Percentiles rank a stretch among this genome's conserved stretches.
Conservation (phyloP, 1,284 basidiomycete species). For the Taiwanofungus camphoratus region DNA sequence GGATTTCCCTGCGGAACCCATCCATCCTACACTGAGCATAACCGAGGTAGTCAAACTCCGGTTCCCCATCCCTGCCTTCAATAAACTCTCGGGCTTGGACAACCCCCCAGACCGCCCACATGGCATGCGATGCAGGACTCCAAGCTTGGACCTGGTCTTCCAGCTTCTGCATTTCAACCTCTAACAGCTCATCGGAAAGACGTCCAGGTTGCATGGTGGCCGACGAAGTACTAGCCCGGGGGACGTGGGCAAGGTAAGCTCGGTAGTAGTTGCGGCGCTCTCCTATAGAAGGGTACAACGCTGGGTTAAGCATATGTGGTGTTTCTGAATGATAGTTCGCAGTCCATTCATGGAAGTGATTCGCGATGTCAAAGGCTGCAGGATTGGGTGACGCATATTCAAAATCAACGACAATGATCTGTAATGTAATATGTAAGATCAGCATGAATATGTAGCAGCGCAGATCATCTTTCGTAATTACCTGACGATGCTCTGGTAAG, state of each 20-base stretch:
- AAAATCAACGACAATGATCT: conserved; percentile 94
- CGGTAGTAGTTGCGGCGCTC: conserved; percentile 80
- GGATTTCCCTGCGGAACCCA: conserved; percentile 54
- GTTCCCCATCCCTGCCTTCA: conserved; percentile 47
- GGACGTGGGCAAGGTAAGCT: conserved; percentile 65
- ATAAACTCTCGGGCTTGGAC: conserved; percentile 84
- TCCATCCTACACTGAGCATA: conserved; percentile 66
- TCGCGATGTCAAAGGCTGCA: conserved; percentile 89
- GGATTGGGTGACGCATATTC: conserved; percentile 91
- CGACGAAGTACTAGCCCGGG: conserved; percentile 1
- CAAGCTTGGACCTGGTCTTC: conserved; percentile 79
- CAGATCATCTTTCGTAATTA: conserved; percentile 27
- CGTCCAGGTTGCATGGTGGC: conserved; percentile 15
- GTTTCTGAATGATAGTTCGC: conserved; percentile 78
- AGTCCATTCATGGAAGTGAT: conserved; percentile 96
- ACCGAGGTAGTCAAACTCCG: conserved; percentile 75
- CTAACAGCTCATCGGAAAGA: conserved; percentile 27
- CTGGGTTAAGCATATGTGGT: conserved; percentile 68
- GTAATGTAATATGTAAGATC: conserved; percentile 13
- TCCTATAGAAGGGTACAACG: conserved; percentile 66
- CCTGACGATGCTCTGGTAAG: conserved; percentile 62
- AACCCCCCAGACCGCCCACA: conserved; percentile 92
- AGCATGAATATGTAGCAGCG: conserved; percentile 4
- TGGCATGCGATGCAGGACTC: conserved; percentile 83
- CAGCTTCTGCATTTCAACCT: conserved; percentile 40